Percentiles rank a stretch among this genome's conserved stretches.
Conservation (phyloP, 306 rosid genomes). For the Malus orientalis region DNA sequence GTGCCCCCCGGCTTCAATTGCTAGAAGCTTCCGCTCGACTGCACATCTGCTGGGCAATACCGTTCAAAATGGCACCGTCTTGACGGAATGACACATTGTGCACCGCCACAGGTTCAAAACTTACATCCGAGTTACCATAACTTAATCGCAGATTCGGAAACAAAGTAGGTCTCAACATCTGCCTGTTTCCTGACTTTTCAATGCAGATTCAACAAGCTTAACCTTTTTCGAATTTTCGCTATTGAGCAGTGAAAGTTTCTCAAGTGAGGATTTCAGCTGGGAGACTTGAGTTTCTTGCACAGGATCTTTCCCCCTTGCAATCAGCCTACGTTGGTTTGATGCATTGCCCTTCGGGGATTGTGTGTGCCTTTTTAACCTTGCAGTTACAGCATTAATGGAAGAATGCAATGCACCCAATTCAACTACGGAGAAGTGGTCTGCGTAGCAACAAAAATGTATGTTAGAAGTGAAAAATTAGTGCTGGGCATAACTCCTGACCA, state of each 20-base stretch:
- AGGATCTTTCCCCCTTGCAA: slow-evolving; percentile 39
- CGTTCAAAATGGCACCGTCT: not conserved
- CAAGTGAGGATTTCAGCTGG: slow-evolving; percentile 62
- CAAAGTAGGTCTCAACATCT: slow-evolving; percentile 20
- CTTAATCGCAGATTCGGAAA: slow-evolving; percentile 1
- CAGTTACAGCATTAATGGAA: slow-evolving; percentile 53
- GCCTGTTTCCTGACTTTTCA: slow-evolving; percentile 44
- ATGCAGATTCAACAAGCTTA: slow-evolving; percentile 58
- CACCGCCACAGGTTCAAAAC: not conserved
- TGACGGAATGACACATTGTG: not conserved
- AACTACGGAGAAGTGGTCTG: slow-evolving; percentile 63
- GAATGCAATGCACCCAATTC: slow-evolving; percentile 77
- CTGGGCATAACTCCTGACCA: not conserved
- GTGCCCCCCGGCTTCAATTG: not conserved
- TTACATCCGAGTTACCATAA: not conserved
- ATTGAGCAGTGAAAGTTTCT: slow-evolving; percentile 63
- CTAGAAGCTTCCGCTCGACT: no score
- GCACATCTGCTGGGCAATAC: not conserved
- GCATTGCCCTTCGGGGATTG: slow-evolving; percentile 38
- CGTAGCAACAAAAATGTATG: slow-evolving; percentile 4
- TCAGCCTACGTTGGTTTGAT: slow-evolving; percentile 36
- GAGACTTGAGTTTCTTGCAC: slow-evolving; percentile 53
- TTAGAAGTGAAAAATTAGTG: not conserved
- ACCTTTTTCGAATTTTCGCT: slow-evolving; percentile 60
- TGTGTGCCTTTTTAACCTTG: slow-evolving; percentile 55